Evolutionary conservation across 345 rosid species (phyloP), one percentile per base, ranked within the genome.

Genomic region (Salix koriyanagi): DNA sequence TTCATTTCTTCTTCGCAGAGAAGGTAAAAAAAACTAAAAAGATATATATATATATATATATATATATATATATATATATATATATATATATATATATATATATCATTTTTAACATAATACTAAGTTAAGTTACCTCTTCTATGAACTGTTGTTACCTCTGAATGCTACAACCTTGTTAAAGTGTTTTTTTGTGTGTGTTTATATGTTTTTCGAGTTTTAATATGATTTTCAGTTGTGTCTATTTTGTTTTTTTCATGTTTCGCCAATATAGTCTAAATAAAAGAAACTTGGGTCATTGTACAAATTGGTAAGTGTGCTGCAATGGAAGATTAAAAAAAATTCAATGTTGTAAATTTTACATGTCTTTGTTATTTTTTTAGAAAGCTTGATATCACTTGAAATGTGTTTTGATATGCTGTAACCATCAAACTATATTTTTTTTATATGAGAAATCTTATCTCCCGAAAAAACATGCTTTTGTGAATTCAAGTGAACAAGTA

Each of bases 1-100:
- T 86, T 90, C 77, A 88, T 92, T 13, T 90, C 97, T 72, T 75
- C 90, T 85, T 87, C 94, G 56, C 97, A 90, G 46, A 86, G 93
- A 80, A 92, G 92, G 93, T 92, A 67, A 13, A 7, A 7, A 6
- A 21, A 8, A 39, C 10, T 1, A 39, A 39, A 39, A 8, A 39
- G 11, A 30, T 30, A 36, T 36, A 36, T 36, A 36, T 37, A 6
- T 37, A 36, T 36, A 36, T 36, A 36, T 36, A 36, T 37, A 6
- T 37, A 36, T 36, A 36, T 37, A 6, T 37, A 37, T 37, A 36
- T 36, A 36, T 36, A 36, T 37, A 6, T 37, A 36, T 36, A 36
- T 36, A 36, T 37, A 6, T 37, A 36, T 36, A 36, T 36, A 36
- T 36, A 36, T 37, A 6, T 37, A 36, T 36, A 36, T 37, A 6